These are phyloP conservation scores for Xylaria flabelliformis DNA, from an alignment of 495 filamentous ascomycete species.

Conservation along the genomic window DNA sequence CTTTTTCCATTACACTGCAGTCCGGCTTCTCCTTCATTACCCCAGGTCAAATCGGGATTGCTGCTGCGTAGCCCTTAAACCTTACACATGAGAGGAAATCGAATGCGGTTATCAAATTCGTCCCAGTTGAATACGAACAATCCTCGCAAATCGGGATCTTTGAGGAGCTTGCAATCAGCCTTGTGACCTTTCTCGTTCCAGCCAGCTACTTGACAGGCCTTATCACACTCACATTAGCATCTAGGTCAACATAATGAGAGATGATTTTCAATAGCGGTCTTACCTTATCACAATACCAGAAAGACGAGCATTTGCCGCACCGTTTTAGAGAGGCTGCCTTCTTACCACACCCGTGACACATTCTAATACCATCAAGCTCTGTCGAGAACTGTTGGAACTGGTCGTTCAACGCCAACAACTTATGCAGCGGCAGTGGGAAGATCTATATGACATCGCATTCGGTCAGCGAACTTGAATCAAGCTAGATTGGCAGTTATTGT, in stretches of 20 bases:
- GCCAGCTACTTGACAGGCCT: conserved; percentile 37
- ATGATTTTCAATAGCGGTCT: conserved; percentile 22
- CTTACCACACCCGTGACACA: conserved; percentile 37
- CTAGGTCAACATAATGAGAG: conserved; percentile 24
- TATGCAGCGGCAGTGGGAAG: conserved; percentile 39
- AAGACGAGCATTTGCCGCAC: conserved; percentile 37
- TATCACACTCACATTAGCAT: conserved; percentile 35
- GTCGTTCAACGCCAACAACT: conserved; percentile 39
- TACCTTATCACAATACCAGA: conserved; percentile 46
- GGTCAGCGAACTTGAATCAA: conserved; percentile 5
- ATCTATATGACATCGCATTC: conserved; percentile 29
- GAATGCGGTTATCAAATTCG: conserved; percentile 39
- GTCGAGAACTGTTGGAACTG: conserved; percentile 40
- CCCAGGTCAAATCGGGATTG: too few relatives aligned
- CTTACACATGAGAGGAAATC: conserved; percentile 37
- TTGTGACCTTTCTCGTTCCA: conserved; percentile 48
- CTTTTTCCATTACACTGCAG: neutral
- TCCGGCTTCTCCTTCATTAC: neutral
- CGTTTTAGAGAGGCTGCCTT: conserved; percentile 33
- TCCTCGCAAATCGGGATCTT: conserved; percentile 42
- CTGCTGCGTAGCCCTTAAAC: neutral
- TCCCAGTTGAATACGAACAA: conserved; percentile 43
- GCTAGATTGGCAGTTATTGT: neutral
- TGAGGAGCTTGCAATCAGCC: conserved; percentile 45
- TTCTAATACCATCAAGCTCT: conserved; percentile 32